A percentile compares a stretch with the other conserved stretches of the same genome.
These are phyloP conservation scores for Gossypium rotundifolium DNA, from an alignment of 345 rosid genomes.

Conservation along the genomic window DNA sequence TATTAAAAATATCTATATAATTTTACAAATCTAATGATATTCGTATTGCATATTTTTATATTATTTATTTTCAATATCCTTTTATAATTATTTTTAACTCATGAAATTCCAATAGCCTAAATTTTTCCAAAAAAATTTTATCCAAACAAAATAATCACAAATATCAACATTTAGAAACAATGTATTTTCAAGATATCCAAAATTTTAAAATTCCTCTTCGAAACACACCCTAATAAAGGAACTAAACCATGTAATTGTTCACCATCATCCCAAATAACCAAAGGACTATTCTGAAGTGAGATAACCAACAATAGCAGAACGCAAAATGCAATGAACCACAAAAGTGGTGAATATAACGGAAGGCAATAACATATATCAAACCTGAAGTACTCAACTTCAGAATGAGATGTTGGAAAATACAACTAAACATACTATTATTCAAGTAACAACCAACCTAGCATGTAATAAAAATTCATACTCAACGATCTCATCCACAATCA, in stretches of 20 bases:
- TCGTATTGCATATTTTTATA: too few species aligned
- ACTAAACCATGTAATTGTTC: background rate
- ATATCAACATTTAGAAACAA: too few species aligned
- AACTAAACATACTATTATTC: background rate
- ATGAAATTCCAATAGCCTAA: too few species aligned
- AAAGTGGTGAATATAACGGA: background rate
- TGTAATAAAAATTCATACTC: background rate
- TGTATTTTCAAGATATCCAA: too few species aligned
- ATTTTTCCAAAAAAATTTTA: too few species aligned
- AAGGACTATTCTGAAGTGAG: background rate
- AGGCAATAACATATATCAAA: background rate
- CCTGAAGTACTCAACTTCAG: background rate
- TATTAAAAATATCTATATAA: too few species aligned
- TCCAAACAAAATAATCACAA: too few species aligned
- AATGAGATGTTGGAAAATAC: background rate
- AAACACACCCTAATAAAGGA: background rate
- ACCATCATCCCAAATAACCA: background rate
- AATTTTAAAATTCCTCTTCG: too few species aligned
- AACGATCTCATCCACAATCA: background rate
- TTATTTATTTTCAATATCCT: too few species aligned
- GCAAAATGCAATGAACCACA: background rate
- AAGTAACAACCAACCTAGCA: background rate
- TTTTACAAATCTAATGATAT: too few species aligned
- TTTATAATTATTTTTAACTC: too few species aligned
- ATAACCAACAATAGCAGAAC: background rate